These are phyloP conservation scores for Cymbopogon flexuosus DNA, from an alignment of 202 grass and related monocot genomes.

Conservation along the genomic window DNA sequence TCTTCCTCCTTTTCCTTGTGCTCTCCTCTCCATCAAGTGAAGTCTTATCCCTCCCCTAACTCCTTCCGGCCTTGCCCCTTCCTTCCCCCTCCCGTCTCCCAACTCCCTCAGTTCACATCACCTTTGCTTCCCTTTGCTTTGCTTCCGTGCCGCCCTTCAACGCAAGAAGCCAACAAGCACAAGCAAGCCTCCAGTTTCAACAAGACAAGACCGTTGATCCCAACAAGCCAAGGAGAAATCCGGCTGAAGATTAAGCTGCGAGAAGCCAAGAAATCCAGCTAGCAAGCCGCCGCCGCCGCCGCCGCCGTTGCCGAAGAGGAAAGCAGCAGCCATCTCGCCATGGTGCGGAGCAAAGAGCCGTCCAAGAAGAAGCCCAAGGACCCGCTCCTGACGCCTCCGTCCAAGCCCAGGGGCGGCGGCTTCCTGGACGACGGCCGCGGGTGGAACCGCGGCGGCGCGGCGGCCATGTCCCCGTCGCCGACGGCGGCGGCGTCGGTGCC, in stretches of 20 bases:
- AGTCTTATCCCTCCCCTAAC: slow-evolving; percentile 8
- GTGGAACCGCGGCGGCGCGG: slow-evolving; percentile 41
- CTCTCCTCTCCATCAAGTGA: slow-evolving; percentile 19
- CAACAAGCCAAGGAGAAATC: not conserved
- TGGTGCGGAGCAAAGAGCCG: slow-evolving; percentile 77
- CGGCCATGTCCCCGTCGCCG: slow-evolving; percentile 25
- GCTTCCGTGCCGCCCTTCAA: slow-evolving; percentile 25
- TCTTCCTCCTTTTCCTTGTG: not conserved
- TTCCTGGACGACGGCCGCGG: slow-evolving; percentile 27
- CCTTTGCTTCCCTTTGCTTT: slow-evolving; percentile 24
- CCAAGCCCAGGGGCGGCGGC: slow-evolving; percentile 28
- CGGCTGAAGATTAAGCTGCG: not conserved
- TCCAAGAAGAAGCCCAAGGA: slow-evolving; percentile 50
- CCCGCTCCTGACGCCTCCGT: slow-evolving; percentile 33
- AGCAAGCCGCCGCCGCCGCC: not conserved
- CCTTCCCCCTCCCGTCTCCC: not conserved
- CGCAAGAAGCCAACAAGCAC: slow-evolving; percentile 13
- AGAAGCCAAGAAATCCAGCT: not conserved
- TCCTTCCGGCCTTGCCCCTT: not conserved
- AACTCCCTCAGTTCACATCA: slow-evolving; percentile 31
- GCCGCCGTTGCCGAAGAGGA: not conserved
- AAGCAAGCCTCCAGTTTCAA: slow-evolving; percentile 25
- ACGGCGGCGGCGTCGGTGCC: slow-evolving; percentile 59
- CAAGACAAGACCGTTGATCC: slow-evolving; percentile 19
- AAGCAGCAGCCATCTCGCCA: slow-evolving; percentile 30